A percentile compares a stretch with the other conserved stretches of the same genome.
Conservation (phyloP, 1,284 basidiomycete genomes). For the Pseudomicrostroma phylloplanum region DNA sequence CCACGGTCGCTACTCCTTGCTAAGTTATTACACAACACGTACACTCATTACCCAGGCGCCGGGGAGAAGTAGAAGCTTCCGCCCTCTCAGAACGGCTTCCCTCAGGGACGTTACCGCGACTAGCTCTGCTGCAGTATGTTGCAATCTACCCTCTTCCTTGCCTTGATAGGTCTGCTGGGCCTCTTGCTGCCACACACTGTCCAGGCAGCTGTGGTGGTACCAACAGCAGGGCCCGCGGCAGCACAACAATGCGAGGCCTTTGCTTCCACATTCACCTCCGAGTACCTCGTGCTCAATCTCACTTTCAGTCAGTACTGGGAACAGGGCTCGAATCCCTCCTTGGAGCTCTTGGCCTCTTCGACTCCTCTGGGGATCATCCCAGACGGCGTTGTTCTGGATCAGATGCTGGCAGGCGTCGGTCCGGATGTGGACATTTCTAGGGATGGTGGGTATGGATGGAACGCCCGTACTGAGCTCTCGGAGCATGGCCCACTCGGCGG, state of each 20-base stretch:
- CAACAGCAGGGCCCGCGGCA: conserved; percentile 10
- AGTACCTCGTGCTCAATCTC: neutral
- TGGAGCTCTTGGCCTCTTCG: conserved; percentile 17
- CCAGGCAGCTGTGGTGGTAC: too few species aligned
- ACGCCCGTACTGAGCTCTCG: neutral
- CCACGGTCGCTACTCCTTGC: too few species aligned
- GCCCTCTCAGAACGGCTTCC: too few species aligned
- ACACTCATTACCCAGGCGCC: too few species aligned
- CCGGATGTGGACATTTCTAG: conserved; percentile 20
- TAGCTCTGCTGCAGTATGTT: too few species aligned
- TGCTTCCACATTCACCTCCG: conserved; percentile 5
- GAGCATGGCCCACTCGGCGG: conserved; percentile 17
- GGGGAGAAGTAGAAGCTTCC: too few species aligned
- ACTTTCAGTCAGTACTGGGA: conserved; percentile 19
- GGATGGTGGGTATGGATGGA: conserved; percentile 16
- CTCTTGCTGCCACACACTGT: too few species aligned
- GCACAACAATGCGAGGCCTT: conserved; percentile 8
- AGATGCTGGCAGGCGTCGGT: conserved; percentile 17
- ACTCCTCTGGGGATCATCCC: conserved; percentile 15
- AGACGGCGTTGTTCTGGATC: neutral
- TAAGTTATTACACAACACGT: too few species aligned
- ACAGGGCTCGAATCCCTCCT: conserved; percentile 17
- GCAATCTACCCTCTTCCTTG: too few species aligned
- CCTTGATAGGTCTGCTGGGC: too few species aligned
- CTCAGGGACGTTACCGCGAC: too few species aligned